Evolutionary conservation across 192 early-diverging fungal species (phyloP), one percentile per base, ranked within the genome.

Genomic region (Jimgerdemannia flammicorona): DNA sequence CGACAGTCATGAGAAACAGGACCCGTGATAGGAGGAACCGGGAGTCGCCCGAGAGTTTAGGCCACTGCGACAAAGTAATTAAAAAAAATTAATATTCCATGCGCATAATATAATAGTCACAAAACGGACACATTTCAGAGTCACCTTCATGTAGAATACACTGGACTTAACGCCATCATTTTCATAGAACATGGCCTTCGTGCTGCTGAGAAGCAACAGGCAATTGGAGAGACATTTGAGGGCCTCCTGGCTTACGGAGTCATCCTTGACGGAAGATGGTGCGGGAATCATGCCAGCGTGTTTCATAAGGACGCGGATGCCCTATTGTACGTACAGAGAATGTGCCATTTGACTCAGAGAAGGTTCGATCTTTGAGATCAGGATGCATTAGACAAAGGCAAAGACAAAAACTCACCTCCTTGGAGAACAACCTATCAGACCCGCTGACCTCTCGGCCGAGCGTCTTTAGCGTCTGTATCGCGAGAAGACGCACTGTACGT

Each of bases 1-100:
- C 72, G 29, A 89, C 86, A 4, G 91, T 93, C 43, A 90, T 75
- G 42, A 95, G 75, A 77, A 94, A 94, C 9, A 94, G 78, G 69
- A 95, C 92, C 84, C 67, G 87, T 86, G 41, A 85, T 39, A 9
- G 49, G 49, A 59, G 49, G 49, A 59, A 59, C 14, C 49, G 49
- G 2, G 49, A 59, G 14, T 59, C 49, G 14, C 6, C 49, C 49
- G 49, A 59, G 49, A 59, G 49, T 10, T 59, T 7, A 69, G 3
- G 42, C 65, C 0, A 65, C 40, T 29, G 43, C 74, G 9, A 71
- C 68, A 29, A 29, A 29, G 7, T 40, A 41, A 68, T 8, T n/a
- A 68, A 8, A 7, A 20, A 20, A 40, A 68, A 40, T 68, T 19
- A 41, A 41, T 68, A 14, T 7, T 19, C 67, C 9, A 68, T 68